Evolutionary conservation across 305 asterid species (phyloP), one percentile per base, ranked within the genome.

Genomic region (Salvia sclarea): DNA sequence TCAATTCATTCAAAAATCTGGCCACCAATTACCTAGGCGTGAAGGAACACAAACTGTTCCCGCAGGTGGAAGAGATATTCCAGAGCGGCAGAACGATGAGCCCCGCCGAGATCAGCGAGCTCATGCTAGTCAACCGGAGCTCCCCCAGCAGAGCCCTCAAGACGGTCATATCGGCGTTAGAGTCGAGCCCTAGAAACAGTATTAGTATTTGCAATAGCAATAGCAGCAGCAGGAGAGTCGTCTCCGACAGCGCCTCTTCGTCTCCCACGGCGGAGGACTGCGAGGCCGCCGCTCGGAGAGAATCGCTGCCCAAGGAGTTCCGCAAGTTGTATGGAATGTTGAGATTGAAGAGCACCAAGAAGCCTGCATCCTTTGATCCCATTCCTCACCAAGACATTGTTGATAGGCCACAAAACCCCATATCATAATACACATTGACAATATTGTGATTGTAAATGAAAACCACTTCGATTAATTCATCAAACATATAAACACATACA

Each of bases 81-180:
- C 83, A 74, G 73, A 77, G 74, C 76, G 86, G 88, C 5, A 78
- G 76, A 0, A 73, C 77, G 45, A 78, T 81, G 82, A 74, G 82
- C 22, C 31, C 45, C 17, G 89, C 87, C 10, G 88, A 84, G 76
- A 82, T 84, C 30, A 81, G 86, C 13, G 88, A 86, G 75, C 25
- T 84, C 70, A 82, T 84, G 93, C 41, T 84, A 8, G 81, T 76
- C 11, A 76, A 86, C 31, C 64, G 83, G 65, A 80, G 76, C 64
- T 87, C 89, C 11, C 89, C 84, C 0, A 81, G 81, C 71, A 79
- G 84, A 1, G 92, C 92, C 10, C 56, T 84, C 66, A 82, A 84
- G 49, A 75, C 89, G 2, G 85, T 82, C 6, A 82, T 86, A 69
- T 71, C 84, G 13, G 83, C 84, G 3, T 67, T 83, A 44, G 83